These are phyloP conservation scores for Podospora conica DNA, from an alignment of 495 filamentous ascomycete genomes.

Conservation along the genomic window DNA sequence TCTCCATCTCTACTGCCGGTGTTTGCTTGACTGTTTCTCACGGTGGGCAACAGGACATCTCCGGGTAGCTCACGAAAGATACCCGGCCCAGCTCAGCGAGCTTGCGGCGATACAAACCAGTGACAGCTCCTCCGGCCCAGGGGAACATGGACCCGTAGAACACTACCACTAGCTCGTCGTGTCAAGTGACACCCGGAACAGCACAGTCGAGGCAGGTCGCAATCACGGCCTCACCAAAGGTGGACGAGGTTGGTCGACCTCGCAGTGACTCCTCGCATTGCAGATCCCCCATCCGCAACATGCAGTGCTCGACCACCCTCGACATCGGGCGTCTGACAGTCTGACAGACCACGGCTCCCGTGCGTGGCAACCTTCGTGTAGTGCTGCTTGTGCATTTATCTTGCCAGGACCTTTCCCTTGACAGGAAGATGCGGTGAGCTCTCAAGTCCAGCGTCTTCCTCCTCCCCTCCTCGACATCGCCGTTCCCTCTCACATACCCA, in stretches of 20 bases:
- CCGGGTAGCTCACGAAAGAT: neutral
- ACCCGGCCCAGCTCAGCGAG: neutral
- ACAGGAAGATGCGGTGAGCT: conserved; percentile 6
- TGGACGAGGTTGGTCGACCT: conserved; percentile 13
- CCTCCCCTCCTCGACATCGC: neutral
- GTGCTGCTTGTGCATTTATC: neutral
- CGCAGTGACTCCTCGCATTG: conserved; percentile 19
- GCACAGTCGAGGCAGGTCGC: neutral
- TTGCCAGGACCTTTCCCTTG: neutral
- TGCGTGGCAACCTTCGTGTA: conserved; percentile 10
- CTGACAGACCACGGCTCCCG: neutral
- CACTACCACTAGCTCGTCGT: neutral
- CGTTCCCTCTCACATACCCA: neutral
- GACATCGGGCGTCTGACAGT: conserved; percentile 1
- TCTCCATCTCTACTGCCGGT: neutral
- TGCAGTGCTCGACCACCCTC: conserved; percentile 1
- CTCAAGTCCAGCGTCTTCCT: neutral
- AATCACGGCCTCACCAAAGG: neutral
- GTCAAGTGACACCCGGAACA: conserved; percentile 15
- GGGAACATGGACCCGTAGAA: neutral
- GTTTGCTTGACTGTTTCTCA: neutral
- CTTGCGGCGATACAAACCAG: neutral
- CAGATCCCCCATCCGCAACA: conserved; percentile 7
- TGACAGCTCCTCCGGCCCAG: neutral
- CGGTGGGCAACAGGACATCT: neutral